Base-by-base conservation (phyloP, 495 filamentous ascomycete genomes). In the Neurospora pannonica region DNA sequence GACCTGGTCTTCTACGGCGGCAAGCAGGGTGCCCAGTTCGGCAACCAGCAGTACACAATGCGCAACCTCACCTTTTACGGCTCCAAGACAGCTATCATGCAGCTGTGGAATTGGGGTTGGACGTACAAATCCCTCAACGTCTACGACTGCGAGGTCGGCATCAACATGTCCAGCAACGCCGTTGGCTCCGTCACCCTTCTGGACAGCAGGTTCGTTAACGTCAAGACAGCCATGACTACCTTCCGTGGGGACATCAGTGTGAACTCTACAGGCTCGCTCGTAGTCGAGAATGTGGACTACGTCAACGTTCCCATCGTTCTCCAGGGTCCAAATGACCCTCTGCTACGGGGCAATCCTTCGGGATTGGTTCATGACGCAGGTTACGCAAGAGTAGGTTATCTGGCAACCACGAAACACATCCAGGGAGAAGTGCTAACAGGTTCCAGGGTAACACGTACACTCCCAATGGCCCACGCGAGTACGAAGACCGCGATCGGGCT, bases 101-200 rank as follows among this genome's bases (percentile, higher is more conserved):
- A 93, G 90, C 93, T 94, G 81, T 97, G 93, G 93, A 90, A 93
- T 79, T 97, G 93, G 94, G 88, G 90, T 5, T 98, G 93, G 91
- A 91, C 89, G 43, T 90, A 94, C 83, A 94, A 96, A 82, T 92
- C 89, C 6, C 76, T 97, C 17, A 87, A 82, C 5, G 90, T 98
- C 84, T 90, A 92, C 79, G 89, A 92, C 80, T 94, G 92, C 82
- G 83, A 85, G 4, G 83, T 94, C 73, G 93, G 92, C 62, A 86
- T 97, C 71, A 92, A 96, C 78, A 93, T 97, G 87, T 89, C 91
- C 9, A 88, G 87, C 37, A 85, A 84, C 28, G 82, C 87, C 37
- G 92, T 94, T 37, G 92, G 93, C 36, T 94, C 92, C 0, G 87
- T 97, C 40, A 83, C 95, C 39, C 82, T 98, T 70, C 85, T 95